phyloP scores from a whole-genome alignment of 192 early-diverging fungal species.

The Bifiguratus adelaidae region DNA sequence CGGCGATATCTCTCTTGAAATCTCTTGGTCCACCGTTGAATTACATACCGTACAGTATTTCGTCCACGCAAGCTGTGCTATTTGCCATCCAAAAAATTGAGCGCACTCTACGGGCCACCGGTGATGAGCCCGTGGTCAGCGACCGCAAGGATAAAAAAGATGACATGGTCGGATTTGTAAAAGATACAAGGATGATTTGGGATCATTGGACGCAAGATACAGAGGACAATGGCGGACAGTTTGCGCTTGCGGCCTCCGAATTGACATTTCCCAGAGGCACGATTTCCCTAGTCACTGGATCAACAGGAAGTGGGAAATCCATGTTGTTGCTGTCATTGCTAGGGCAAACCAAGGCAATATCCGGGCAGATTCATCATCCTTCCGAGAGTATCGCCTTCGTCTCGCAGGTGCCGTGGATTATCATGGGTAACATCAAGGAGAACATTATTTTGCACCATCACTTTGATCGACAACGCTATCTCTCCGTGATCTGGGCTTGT shows the following conservation, averaged over 20 bases:
- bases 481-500: slow-evolving; percentile 60
- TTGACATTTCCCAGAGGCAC: slow-evolving; percentile 44
- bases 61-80: no score
- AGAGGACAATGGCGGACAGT: not conserved
- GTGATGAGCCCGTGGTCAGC: no score
- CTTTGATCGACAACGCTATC: slow-evolving; percentile 59
- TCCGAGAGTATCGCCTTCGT: slow-evolving; percentile 45
- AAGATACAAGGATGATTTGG: no score
- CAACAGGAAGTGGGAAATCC: slow-evolving; percentile 77
- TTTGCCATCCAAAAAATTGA: no score
- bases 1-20: no score
- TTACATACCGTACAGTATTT: no score
- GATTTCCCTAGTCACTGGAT: slow-evolving; percentile 53
- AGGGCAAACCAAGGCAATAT: slow-evolving; percentile 74
- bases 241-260: slow-evolving; percentile 18
- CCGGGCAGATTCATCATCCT: slow-evolving; percentile 42
- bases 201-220: no score
- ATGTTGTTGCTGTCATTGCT: slow-evolving; percentile 71
- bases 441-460: slow-evolving; percentile 74
- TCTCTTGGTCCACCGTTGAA: no score
- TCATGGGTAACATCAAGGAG: slow-evolving; percentile 53
- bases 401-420: slow-evolving; percentile 50
- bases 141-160: no score
- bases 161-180: no score
- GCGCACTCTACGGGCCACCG: no score